Conservation (phyloP, 345 rosid species). For the Boechera divaricarpa region DNA sequence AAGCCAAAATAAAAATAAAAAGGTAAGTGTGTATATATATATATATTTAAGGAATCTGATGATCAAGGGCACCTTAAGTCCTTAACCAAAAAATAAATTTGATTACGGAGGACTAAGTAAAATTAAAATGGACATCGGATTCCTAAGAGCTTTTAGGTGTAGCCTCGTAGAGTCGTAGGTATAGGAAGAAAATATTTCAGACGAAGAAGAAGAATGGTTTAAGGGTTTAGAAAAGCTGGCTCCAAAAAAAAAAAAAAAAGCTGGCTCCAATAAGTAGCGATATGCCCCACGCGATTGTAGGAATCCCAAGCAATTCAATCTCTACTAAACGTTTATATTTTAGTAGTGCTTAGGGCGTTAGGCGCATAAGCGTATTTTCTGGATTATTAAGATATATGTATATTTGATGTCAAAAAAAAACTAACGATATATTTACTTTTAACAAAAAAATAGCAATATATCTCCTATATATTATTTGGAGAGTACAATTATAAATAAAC, state of each 20-base stretch:
- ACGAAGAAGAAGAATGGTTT: conserved; percentile 37
- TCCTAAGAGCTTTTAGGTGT: conserved; percentile 47
- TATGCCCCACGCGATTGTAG: conserved; percentile 50
- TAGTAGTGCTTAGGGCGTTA: not conserved
- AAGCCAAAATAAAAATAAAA: not conserved
- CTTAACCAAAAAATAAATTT: not conserved
- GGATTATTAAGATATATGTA: not conserved
- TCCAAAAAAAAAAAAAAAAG: conserved; percentile 53
- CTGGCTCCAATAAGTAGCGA: conserved; percentile 56
- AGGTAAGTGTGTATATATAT: not conserved
- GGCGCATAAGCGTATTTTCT: not conserved
- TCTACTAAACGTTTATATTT: conserved; percentile 37
- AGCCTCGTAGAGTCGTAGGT: conserved; percentile 33
- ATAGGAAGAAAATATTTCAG: conserved; percentile 29
- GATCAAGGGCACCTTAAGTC: not conserved
- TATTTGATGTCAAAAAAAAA: too few relatives aligned
- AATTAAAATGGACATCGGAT: conserved; percentile 63
- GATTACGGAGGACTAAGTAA: conserved; percentile 16
- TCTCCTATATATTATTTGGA: too few relatives aligned
- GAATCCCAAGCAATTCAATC: conserved; percentile 66
- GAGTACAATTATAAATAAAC: too few relatives aligned
- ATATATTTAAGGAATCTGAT: not conserved
- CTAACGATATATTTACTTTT: too few relatives aligned
- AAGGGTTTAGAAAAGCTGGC: conserved; percentile 53
- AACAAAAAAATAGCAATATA: too few relatives aligned